Evolutionary conservation across 352 stramenopile species (phyloP), one percentile per base, ranked within the genome.

Genomic region (Phytophthora capsici): DNA sequence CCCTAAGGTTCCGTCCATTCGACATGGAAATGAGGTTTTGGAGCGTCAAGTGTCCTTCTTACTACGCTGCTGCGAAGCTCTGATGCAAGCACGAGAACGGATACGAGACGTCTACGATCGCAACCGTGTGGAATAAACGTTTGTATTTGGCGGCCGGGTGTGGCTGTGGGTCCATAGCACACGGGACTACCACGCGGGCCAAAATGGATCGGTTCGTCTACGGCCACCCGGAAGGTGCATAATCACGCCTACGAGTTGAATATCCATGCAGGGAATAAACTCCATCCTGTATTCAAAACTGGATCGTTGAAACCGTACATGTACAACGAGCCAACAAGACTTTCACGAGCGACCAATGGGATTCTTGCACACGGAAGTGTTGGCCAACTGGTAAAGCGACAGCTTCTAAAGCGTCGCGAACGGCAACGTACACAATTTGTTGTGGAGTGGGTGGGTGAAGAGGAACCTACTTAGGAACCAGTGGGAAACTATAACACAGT

Each of bases 201-300:
- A 1, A 70, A 70, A 23, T 65, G 53, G 37, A 65, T 66, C 17
- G 25, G 37, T 4, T 44, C 63, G 1, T 62, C 63, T 43, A 48
- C 55, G 2, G 43, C 63, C 4, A 9, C 66, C 0, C 38, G 17
- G 10, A 66, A 49, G 44, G 26, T 66, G 13, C 56, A 66, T 26
- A 56, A 66, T 8, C 63, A 71, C 14, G 63, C 50, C 3, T 72
- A 71, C 22, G 37, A 72, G n/a, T 23, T 68, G 0, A 72, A 72
- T 38, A 71, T 59, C 16, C 63, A 63, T 37, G 25, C 49, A 6
- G 59, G 59, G 0, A 61, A 62, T 19, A n/a, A n/a, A n/a, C n/a
- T n/a, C n/a, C n/a, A n/a, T n/a, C n/a, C n/a, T n/a, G n/a, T 50
- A 3, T 37, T 68, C 36, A 68, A 68, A 12, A 60, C 48, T 1